Base-by-base conservation (phyloP, 2,329 filamentous ascomycete species). In the Verticillium isaacii region DNA sequence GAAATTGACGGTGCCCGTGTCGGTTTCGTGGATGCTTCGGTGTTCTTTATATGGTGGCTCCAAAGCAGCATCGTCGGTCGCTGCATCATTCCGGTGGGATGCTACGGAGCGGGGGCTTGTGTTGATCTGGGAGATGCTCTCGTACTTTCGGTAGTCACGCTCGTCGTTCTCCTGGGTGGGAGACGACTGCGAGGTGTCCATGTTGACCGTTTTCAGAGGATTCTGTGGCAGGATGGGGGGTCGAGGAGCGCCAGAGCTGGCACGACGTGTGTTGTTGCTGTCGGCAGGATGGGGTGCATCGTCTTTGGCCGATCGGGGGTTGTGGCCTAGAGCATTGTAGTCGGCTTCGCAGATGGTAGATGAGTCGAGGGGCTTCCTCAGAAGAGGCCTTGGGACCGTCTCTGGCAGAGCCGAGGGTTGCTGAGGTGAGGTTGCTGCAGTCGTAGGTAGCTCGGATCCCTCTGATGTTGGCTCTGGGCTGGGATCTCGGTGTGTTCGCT, bases 151-250 rank as follows among this genome's bases (percentile, higher is more conserved):
- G 66, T 87, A 87, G 71, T 85, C 84, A 41, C 84, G 80, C 56
- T 77, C 82, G 55, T 81, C 78, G 65, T 87, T 87, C 62, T 78
- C 74, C 70, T 87, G 84, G 1, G 84, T 87, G 1, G 81, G 80
- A 11, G 83, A 83, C 61, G 81, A 77, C 50, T 82, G 79, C 12
- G 81, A 83, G n/a, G 71, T 73, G 36, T 81, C 76, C 74, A 78
- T 82, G 59, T 73, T 80, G 62, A 65, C 63, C 60, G 60, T 68
- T 62, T 62, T 67, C 62, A 59, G n/a, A 52, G 58, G 45, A 56
- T 57, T 57, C 36, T 60, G 60, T 60, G 50, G 32, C 45, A 56
- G 41, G 29, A 32, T 25, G 23, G 19, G 19, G 62, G 36, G 17
- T 39, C 56, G 57, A 5, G 67, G 62, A 37, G 57, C 61, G 45